Evolutionary conservation across 768 basidiomycete species (phyloP).

Genomic region (Boletellus ananas): DNA sequence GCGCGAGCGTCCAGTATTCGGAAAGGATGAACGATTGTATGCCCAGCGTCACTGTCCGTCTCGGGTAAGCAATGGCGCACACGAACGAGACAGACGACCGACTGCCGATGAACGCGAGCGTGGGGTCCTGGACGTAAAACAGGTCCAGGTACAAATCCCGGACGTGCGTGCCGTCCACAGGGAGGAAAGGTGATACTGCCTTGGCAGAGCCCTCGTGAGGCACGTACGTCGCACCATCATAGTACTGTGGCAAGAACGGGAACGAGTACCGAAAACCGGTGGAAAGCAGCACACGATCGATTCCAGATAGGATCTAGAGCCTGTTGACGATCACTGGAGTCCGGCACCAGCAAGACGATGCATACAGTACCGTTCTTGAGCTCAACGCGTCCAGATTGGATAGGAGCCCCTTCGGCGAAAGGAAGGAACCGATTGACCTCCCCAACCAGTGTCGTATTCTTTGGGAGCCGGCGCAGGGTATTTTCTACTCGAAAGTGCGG

Average conservation of each 20-base stretch:
- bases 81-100: background rate
- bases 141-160: constrained; percentile 15
- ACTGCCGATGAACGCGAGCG: constrained; percentile 11
- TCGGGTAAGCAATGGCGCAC: no score
- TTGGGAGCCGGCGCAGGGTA: background rate
- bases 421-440: constrained; percentile 12
- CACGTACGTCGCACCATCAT: constrained; percentile 4
- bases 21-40: background rate
- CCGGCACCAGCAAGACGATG: background rate
- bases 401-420: constrained; percentile 1
- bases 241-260: constrained; percentile 17
- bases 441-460: constrained; percentile 10
- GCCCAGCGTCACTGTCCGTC: background rate
- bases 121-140: constrained; percentile 13
- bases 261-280: constrained; percentile 14
- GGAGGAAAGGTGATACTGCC: constrained; percentile 7
- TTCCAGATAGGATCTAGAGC: constrained; percentile 7
- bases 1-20: constrained; percentile 3
- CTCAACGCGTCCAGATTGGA: constrained; percentile 13
- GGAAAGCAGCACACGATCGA: constrained; percentile 12
- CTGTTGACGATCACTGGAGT: background rate
- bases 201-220: background rate
- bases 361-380: constrained; percentile 15
- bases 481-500: background rate
- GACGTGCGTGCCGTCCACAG: constrained; percentile 5